phyloP scores from a whole-genome alignment of 73 alveolate genomes.

The Tetrahymena elliotti region DNA sequence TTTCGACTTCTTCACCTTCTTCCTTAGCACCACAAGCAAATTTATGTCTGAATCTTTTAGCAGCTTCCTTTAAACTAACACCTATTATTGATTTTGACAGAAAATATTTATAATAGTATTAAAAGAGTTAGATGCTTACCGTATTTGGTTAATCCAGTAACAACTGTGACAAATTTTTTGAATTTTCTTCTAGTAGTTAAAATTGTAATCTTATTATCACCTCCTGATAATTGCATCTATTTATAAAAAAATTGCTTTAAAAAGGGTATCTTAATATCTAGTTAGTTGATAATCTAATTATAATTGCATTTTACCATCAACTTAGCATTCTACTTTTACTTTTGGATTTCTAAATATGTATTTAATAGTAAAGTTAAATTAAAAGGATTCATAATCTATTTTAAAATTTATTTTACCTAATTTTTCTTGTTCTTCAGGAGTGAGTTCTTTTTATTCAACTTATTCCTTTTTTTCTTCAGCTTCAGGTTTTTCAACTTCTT shows the following conservation, averaged over 20 bases:
- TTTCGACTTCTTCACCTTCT: neutral
- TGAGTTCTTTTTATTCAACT: neutral
- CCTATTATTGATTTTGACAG: neutral
- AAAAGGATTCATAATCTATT: neutral
- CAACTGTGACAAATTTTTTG: neutral
- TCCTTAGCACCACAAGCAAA: neutral
- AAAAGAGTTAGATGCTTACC: neutral
- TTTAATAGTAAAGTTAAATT: neutral
- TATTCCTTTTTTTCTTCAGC: neutral
- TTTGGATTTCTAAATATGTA: neutral
- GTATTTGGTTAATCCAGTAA: neutral
- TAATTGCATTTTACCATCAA: neutral
- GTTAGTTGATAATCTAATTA: neutral
- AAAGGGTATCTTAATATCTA: neutral
- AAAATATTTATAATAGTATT: neutral
- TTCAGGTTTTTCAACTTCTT: neutral
- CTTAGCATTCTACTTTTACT: neutral
- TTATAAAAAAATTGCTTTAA: neutral
- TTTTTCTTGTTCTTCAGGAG: neutral
- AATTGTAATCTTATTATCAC: neutral
- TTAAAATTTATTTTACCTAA: neutral
- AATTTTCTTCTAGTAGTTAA: neutral
- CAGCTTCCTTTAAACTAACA: neutral
- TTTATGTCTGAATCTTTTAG: neutral
- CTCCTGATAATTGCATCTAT: neutral